Percentiles rank a stretch among this genome's conserved stretches.
Conservation (phyloP, 2,329 filamentous ascomycete genomes). For the Microcera coccophila region DNA sequence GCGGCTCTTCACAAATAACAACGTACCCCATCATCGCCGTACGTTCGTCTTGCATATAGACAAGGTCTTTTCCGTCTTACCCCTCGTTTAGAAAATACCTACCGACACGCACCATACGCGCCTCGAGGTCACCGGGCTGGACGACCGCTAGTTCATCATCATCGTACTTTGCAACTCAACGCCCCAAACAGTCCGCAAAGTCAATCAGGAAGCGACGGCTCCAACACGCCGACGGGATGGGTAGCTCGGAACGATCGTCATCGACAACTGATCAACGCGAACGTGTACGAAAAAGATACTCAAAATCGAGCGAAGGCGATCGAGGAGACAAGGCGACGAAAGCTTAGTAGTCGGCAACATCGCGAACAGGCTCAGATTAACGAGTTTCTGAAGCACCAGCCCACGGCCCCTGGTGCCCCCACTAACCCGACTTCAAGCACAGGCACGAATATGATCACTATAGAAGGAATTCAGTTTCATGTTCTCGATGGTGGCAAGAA, state of each 20-base stretch:
- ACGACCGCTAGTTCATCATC: conserved; percentile 39
- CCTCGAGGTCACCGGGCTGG: conserved; percentile 34
- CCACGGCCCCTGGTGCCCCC: conserved; percentile 12
- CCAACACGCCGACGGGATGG: conserved; percentile 46
- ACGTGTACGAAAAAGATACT: conserved; percentile 70
- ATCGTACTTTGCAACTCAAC: conserved; percentile 64
- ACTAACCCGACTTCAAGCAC: conserved; percentile 17
- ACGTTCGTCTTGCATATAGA: conserved; percentile 17
- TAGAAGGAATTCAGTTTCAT: conserved; percentile 70
- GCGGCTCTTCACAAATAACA: conserved; percentile 26
- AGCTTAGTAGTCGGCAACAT: conserved; percentile 50
- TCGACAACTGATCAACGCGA: conserved; percentile 77
- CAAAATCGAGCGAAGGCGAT: conserved; percentile 67
- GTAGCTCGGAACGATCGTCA: conserved; percentile 72
- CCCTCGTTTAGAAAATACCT: conserved; percentile 27
- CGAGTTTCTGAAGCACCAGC: conserved; percentile 32
- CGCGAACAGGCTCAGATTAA: conserved; percentile 57
- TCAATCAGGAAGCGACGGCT: conserved; percentile 34
- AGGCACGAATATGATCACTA: conserved; percentile 57
- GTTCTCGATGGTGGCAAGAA: conserved; percentile 78
- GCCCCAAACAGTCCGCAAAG: conserved; percentile 31
- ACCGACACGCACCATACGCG: conserved; percentile 35
- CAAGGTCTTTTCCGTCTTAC: conserved; percentile 6
- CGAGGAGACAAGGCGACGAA: conserved; percentile 62
- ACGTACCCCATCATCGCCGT: conserved; percentile 35